Conservation (phyloP, 495 filamentous ascomycete species). For the Cercophora scortea region DNA sequence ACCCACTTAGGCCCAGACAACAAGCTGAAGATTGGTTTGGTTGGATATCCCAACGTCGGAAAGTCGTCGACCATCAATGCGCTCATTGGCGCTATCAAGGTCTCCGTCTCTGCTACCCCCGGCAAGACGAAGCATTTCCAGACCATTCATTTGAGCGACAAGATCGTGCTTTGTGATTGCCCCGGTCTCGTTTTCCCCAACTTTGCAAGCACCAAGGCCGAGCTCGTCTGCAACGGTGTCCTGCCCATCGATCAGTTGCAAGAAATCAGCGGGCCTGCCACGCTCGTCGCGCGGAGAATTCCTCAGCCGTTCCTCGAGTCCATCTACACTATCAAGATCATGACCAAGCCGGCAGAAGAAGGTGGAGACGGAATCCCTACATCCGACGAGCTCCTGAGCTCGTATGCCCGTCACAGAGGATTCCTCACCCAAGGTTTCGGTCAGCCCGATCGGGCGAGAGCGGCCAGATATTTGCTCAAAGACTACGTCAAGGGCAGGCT, state of each 20-base stretch:
- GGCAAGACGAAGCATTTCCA: constrained; percentile 99
- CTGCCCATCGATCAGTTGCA: constrained; percentile 95
- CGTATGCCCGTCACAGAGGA: constrained; percentile 83
- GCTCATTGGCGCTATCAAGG: constrained; percentile 94
- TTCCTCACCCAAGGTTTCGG: constrained; percentile 83
- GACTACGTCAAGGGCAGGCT: constrained; percentile 97
- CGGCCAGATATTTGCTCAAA: constrained; percentile 85
- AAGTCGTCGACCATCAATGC: constrained; percentile 99
- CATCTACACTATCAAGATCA: constrained; percentile 86
- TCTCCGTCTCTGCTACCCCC: constrained; percentile 93
- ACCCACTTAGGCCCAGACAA: constrained; percentile 32
- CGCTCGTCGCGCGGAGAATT: constrained; percentile 81
- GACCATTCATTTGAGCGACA: constrained; percentile 85
- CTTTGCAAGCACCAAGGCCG: constrained; percentile 93
- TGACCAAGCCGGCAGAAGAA: constrained; percentile 76
- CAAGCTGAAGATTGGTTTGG: constrained; percentile 85
- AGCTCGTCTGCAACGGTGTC: constrained; percentile 91
- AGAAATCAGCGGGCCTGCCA: constrained; percentile 84
- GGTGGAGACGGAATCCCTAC: constrained; percentile 88
- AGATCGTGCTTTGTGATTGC: constrained; percentile 93
- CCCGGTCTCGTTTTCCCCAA: constrained; percentile 98
- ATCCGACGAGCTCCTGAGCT: constrained; percentile 74
- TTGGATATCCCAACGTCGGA: constrained; percentile 98
- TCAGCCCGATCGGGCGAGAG: constrained; percentile 86
- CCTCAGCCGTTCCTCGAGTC: constrained; percentile 87